phyloP scores from a whole-genome alignment of 2,329 filamentous ascomycete genomes.

The Colletotrichum truncatum region DNA sequence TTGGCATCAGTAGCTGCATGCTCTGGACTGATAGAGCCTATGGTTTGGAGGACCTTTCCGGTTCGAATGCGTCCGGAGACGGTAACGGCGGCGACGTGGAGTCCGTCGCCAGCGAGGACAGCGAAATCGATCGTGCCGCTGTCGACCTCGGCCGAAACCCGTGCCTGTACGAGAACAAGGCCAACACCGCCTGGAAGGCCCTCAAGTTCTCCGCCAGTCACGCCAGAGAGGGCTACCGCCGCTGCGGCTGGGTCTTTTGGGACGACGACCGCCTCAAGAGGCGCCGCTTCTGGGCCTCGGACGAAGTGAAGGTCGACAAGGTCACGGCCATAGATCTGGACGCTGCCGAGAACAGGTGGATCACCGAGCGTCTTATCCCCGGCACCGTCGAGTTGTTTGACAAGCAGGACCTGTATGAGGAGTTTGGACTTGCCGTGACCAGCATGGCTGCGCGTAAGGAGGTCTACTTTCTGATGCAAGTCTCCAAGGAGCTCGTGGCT shows the following conservation, averaged over 20 bases:
- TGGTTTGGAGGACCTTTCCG: too few species aligned
- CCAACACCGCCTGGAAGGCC: not conserved
- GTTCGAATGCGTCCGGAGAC: too few species aligned
- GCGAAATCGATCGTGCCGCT: too few species aligned
- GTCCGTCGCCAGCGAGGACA: too few species aligned
- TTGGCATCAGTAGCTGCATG: not conserved
- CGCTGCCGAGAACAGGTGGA: not conserved
- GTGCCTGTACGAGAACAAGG: not conserved
- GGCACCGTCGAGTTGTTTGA: too few species aligned
- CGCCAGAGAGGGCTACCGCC: not conserved
- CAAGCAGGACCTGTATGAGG: too few species aligned
- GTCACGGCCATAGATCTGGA: not conserved
- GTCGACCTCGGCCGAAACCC: not conserved
- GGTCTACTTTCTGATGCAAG: too few species aligned
- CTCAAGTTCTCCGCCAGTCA: not conserved
- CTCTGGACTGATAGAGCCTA: not conserved
- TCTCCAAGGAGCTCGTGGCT: too few species aligned
- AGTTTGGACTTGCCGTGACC: too few species aligned
- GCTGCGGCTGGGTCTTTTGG: constrained; percentile 18
- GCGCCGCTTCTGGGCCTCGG: not conserved
- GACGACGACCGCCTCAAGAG: not conserved
- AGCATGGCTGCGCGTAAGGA: too few species aligned
- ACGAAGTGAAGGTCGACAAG: not conserved
- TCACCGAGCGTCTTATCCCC: too few species aligned
- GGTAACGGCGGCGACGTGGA: too few species aligned